Base-by-base conservation (phyloP, 164 flowering plant species). In the Santalum album region DNA sequence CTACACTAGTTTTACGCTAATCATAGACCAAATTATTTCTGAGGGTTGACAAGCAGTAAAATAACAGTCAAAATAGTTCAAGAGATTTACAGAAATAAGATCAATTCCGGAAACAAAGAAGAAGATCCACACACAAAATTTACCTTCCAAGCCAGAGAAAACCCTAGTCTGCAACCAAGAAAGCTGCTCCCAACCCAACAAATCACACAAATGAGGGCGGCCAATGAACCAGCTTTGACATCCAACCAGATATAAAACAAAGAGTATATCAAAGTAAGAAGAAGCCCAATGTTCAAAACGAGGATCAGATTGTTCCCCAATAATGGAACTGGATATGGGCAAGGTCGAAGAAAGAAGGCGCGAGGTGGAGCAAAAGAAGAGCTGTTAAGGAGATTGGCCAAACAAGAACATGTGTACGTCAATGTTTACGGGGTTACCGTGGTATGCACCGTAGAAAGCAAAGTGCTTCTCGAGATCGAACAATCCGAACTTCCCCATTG, bases 361-460 rank as follows among this genome's bases (percentile, higher is more conserved):
- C n/a, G 63, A 78, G 87, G 60, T 81, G 55, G 36, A 78, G 46
- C 18, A 86, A 74, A 44, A 89, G 38, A 14, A 81, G 77, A 44
- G 72, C 0, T 3, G 94, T 63, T 69, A 78, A 92, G 16, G 80
- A 40, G 23, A 84, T 83, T 1, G 98, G 98, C 98, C 98, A 92
- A 32, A 92, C 94, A 86, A 79, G 21, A 89, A 18, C 61, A 68
- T 75, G 61, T 89, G 98, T 12, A 91, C 71, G 36, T 74, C 36
- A 7, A 86, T 59, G 57, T 88, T 91, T 0, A 78, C 38, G 47
- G 84, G 86, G 85, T 92, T 82, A 72, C 77, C 75, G 70, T 92
- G 99, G 58, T 92, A 89, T 27, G 99, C 87, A 0, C 96, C 96
- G 54, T 92, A 89, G 75, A 92, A 92, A 27, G 99, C 94, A 54